Evolutionary conservation across 768 basidiomycete species (phyloP).

Genomic region (Suillus lakei): DNA sequence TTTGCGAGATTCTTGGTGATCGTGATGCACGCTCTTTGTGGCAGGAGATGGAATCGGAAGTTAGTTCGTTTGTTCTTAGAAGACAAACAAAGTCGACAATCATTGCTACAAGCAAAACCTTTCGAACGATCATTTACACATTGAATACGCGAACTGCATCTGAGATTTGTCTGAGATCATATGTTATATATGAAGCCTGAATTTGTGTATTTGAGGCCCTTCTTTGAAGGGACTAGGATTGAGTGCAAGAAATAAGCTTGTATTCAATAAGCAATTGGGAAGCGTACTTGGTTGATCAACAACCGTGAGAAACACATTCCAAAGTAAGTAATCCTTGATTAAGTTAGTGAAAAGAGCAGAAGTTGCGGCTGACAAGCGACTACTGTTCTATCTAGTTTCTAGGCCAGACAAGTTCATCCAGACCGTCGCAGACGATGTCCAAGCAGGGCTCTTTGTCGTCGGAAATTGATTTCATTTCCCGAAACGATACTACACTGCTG

Average conservation of each 20-base stretch:
- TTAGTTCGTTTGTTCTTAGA: neutral
- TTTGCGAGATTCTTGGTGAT: neutral
- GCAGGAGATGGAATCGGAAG: neutral
- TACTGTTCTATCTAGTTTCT: neutral
- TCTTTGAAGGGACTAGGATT: too few species aligned
- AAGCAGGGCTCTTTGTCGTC: neutral
- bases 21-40: neutral
- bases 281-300: neutral
- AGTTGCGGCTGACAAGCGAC: neutral
- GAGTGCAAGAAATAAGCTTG: neutral
- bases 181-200: neutral
- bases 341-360: neutral
- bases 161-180: neutral
- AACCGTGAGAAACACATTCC: neutral
- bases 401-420: neutral
- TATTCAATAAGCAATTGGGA: neutral
- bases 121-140: neutral
- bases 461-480: neutral
- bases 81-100: neutral
- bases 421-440: constrained; percentile 2
- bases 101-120: neutral
- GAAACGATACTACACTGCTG: neutral
- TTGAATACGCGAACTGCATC: neutral
- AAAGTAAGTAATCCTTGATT: constrained; percentile 1
- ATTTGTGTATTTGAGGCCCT: neutral